phyloP scores from a whole-genome alignment of 2,329 filamentous ascomycete species.

The Cryphonectria parasitica region DNA sequence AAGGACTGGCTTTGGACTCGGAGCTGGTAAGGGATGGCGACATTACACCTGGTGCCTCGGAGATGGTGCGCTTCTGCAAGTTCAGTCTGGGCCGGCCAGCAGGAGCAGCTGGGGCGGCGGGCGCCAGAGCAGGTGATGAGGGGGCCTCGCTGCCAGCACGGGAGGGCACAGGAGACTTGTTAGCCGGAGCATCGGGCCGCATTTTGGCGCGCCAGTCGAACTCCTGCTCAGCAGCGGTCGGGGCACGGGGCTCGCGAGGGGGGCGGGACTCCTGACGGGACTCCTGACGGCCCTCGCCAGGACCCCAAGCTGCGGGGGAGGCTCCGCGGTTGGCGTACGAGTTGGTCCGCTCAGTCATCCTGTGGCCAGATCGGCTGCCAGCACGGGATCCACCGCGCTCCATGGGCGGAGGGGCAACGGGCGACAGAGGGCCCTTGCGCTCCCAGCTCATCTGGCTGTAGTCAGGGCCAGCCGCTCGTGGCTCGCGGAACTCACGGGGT shows the following conservation, averaged over 20 bases:
- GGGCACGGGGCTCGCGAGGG: slow-evolving; percentile 67
- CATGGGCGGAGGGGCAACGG: slow-evolving; percentile 55
- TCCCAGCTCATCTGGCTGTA: slow-evolving; percentile 72
- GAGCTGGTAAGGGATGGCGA: slow-evolving; percentile 55
- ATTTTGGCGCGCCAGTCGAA: slow-evolving; percentile 92
- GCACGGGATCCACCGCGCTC: slow-evolving; percentile 55
- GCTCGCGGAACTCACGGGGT: slow-evolving; percentile 57
- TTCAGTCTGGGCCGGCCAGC: slow-evolving; percentile 80
- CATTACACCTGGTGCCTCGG: slow-evolving; percentile 63
- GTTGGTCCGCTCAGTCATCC: slow-evolving; percentile 50
- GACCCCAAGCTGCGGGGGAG: slow-evolving; percentile 77
- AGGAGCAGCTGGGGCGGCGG: slow-evolving; percentile 53
- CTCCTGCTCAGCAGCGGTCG: slow-evolving; percentile 89
- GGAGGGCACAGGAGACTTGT: slow-evolving; percentile 66
- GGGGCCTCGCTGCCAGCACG: slow-evolving; percentile 77
- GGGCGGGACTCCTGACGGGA: slow-evolving; percentile 66
- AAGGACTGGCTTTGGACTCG: slow-evolving; percentile 87
- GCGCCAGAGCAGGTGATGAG: slow-evolving; percentile 65
- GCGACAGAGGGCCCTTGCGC: slow-evolving; percentile 87
- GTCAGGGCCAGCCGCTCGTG: slow-evolving; percentile 26
- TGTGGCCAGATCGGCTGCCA: slow-evolving; percentile 61
- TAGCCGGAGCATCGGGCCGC: slow-evolving; percentile 72
- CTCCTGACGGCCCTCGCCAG: slow-evolving; percentile 67
- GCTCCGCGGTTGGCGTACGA: slow-evolving; percentile 64
- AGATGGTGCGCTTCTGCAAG: slow-evolving; percentile 87